phyloP scores from a whole-genome alignment of 139 green algal genomes.

The Eudorina sp. region DNA sequence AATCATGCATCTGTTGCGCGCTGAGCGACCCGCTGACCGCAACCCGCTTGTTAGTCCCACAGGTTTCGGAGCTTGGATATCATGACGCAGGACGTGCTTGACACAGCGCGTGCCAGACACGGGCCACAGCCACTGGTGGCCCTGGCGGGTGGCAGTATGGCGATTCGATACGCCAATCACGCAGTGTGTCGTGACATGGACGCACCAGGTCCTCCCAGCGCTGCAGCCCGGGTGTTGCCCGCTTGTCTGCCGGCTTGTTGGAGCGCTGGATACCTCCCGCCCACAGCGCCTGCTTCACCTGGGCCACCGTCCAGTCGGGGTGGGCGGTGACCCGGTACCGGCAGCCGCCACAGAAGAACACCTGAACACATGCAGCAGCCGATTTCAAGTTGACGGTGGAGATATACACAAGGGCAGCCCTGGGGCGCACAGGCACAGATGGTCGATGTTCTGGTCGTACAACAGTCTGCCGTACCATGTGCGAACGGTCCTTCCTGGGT shows the following conservation, averaged over 20 bases:
- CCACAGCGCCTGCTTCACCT: slow-evolving; percentile 90
- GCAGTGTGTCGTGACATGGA: too few species aligned
- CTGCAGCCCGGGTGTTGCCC: slow-evolving; percentile 85
- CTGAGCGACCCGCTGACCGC: too few species aligned
- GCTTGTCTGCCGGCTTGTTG: slow-evolving; percentile 81
- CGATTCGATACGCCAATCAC: too few species aligned
- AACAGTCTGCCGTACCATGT: slow-evolving; percentile 71
- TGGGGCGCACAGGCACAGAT: not conserved
- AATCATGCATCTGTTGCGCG: too few species aligned
- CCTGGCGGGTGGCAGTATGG: too few species aligned
- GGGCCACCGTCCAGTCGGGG: slow-evolving; percentile 81
- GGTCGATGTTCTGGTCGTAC: not conserved
- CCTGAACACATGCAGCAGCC: slow-evolving; percentile 43
- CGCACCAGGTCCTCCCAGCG: slow-evolving; percentile 86
- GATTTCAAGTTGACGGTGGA: too few species aligned
- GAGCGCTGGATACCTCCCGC: slow-evolving; percentile 85
- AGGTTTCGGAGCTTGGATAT: too few species aligned
- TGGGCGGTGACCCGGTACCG: slow-evolving; percentile 88
- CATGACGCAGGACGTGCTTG: too few species aligned
- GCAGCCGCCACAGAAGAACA: slow-evolving; percentile 93
- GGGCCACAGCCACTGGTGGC: too few species aligned
- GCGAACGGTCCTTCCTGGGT: slow-evolving; percentile 87
- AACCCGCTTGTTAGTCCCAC: too few species aligned
- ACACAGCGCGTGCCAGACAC: too few species aligned
- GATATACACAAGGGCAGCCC: too few species aligned